phyloP scores from a whole-genome alignment of 495 filamentous ascomycete genomes.

The Aspergillus nanangensis region DNA sequence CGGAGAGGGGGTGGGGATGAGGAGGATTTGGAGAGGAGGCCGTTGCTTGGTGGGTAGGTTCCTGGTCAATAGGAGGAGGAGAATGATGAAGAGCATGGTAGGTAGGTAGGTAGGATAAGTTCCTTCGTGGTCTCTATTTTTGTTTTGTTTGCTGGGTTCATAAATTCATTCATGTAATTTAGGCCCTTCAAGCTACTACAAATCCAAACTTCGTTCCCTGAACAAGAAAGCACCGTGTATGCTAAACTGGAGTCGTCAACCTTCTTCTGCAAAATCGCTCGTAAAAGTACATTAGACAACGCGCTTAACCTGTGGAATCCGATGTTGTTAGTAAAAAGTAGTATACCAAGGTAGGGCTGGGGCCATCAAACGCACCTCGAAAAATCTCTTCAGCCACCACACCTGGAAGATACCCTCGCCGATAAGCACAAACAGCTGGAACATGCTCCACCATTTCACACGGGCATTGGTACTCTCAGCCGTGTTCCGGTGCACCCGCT shows the following conservation, averaged over 20 bases:
- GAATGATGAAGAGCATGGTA: no score
- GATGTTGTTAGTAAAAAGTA: not conserved
- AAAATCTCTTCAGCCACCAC: slow-evolving; percentile 98
- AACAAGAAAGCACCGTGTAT: no score
- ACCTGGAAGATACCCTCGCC: slow-evolving; percentile 97
- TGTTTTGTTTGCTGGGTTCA: not conserved
- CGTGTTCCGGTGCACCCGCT: slow-evolving; percentile 94
- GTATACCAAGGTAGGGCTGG: not conserved
- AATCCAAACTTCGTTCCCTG: not conserved
- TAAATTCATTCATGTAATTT: not conserved
- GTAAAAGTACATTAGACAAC: slow-evolving; percentile 30
- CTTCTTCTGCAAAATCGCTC: no score
- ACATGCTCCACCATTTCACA: slow-evolving; percentile 99
- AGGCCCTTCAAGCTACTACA: not conserved
- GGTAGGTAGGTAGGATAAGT: no score
- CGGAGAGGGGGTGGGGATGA: no score
- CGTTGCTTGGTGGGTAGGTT: no score
- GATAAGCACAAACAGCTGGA: slow-evolving; percentile 84
- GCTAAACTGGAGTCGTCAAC: not conserved
- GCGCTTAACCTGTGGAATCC: slow-evolving; percentile 33
- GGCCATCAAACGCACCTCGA: slow-evolving; percentile 83
- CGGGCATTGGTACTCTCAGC: slow-evolving; percentile 96
- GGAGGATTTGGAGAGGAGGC: no score
- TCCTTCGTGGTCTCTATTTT: no score
- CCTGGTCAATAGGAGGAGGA: no score